Conservation (phyloP, 768 basidiomycete species). For the Tephrocybe sp. region DNA sequence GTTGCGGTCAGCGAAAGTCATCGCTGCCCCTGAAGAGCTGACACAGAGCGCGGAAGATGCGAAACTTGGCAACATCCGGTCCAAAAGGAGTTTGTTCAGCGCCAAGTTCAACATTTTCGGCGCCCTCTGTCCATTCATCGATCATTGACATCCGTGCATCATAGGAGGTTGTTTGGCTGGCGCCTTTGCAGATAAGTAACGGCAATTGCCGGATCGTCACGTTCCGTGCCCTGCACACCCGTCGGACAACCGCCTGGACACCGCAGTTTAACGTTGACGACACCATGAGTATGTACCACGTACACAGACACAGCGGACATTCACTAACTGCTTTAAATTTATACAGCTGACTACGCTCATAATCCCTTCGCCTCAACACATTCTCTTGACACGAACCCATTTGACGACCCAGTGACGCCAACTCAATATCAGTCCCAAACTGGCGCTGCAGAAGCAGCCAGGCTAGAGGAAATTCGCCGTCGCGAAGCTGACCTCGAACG, state of each 20-base stretch:
- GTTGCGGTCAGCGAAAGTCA: neutral
- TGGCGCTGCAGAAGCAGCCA: constrained; percentile 33
- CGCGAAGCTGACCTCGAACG: constrained; percentile 82
- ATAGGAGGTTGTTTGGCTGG: constrained; percentile 17
- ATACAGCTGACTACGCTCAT: constrained; percentile 43
- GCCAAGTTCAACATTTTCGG: neutral
- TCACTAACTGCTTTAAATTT: constrained; percentile 7
- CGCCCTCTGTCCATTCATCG: neutral
- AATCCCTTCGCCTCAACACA: constrained; percentile 87
- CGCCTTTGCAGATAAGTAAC: constrained; percentile 16
- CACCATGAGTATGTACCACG: constrained; percentile 36
- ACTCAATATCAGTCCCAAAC: constrained; percentile 26
- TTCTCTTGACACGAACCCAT: constrained; percentile 86
- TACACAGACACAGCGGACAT: constrained; percentile 6
- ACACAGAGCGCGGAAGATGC: neutral
- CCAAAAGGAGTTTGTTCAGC: neutral
- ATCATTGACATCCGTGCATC: neutral
- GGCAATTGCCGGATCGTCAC: constrained; percentile 19
- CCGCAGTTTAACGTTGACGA: constrained; percentile 19
- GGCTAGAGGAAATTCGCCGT: constrained; percentile 66
- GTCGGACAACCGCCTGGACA: neutral
- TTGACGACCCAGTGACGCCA: constrained; percentile 74
- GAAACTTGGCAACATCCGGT: too few species aligned
- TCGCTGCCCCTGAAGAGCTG: neutral
- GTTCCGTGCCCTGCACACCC: neutral